These are phyloP conservation scores for Chrysoporthe puriensis DNA, from an alignment of 2,329 filamentous ascomycete species.

Conservation along the genomic window DNA sequence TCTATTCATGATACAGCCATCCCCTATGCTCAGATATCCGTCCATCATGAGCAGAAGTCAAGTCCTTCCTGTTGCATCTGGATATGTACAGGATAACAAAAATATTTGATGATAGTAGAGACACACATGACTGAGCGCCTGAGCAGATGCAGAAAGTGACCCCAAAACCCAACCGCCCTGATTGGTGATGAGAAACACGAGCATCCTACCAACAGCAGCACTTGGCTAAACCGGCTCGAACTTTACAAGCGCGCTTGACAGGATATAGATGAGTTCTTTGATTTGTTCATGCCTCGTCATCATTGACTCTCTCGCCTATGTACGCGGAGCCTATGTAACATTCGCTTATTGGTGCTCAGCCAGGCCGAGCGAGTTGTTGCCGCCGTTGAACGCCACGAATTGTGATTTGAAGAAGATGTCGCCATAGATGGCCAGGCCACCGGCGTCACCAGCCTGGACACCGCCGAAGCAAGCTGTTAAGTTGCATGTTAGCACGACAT, in stretches of 20 bases:
- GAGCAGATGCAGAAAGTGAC: neutral
- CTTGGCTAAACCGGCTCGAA: neutral
- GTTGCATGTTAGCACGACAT: slow-evolving; percentile 20
- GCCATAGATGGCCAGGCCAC: slow-evolving; percentile 63
- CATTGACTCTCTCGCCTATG: neutral
- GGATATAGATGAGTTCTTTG: neutral
- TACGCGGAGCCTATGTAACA: neutral
- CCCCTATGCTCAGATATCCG: slow-evolving; percentile 6
- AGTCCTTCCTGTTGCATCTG: slow-evolving; percentile 4
- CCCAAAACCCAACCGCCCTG: too few species aligned
- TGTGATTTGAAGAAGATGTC: slow-evolving; percentile 66
- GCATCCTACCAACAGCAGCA: too few species aligned
- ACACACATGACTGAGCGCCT: neutral
- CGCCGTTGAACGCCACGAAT: slow-evolving; percentile 61
- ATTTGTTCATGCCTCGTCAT: slow-evolving; percentile 8
- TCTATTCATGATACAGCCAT: slow-evolving; percentile 3
- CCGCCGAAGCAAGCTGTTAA: slow-evolving; percentile 66
- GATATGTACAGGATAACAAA: slow-evolving; percentile 4
- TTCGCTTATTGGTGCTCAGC: slow-evolving; percentile 47
- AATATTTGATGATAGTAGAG: neutral
- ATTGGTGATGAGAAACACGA: too few species aligned
- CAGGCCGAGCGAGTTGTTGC: slow-evolving; percentile 58
- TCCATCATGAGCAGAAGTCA: neutral
- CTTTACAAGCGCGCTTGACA: neutral
- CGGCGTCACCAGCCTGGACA: slow-evolving; percentile 59